These are phyloP conservation scores for Bonia amplexicaulis DNA, from an alignment of 176 grass and related monocot species.

Conservation along the genomic window DNA sequence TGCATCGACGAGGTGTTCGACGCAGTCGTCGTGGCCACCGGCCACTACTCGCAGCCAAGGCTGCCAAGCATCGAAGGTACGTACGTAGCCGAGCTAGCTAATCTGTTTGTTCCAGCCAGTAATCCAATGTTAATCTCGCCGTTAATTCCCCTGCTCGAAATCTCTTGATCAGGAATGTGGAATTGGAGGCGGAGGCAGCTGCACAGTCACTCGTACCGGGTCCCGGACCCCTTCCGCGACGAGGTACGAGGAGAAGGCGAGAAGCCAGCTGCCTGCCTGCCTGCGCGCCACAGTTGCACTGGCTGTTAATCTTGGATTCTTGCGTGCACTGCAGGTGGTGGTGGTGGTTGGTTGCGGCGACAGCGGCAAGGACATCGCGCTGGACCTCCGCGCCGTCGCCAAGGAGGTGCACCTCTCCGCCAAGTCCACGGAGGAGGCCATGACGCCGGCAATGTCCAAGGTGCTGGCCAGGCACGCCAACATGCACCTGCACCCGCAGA, in stretches of 20 bases:
- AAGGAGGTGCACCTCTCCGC: conserved; percentile 23
- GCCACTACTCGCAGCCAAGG: conserved; percentile 25
- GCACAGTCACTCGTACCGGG: conserved; percentile 31
- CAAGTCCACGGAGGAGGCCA: neutral
- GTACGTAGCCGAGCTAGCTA: neutral
- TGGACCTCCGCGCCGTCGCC: conserved; percentile 21
- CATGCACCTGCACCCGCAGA: neutral
- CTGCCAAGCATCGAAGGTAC: conserved; percentile 21
- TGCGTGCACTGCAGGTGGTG: neutral
- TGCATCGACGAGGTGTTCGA: conserved; percentile 20
- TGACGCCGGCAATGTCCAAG: neutral
- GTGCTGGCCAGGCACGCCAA: conserved; percentile 1
- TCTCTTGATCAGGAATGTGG: neutral
- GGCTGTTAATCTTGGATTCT: neutral
- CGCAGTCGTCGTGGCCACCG: conserved; percentile 32
- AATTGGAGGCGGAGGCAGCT: conserved; percentile 22
- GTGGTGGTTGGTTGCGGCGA: conserved; percentile 18
- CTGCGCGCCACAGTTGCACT: too few relatives aligned
- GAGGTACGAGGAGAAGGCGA: neutral
- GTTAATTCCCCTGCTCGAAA: neutral
- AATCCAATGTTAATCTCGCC: neutral
- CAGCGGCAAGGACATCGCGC: conserved; percentile 29
- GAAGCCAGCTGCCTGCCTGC: too few relatives aligned
- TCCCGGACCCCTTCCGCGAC: conserved; percentile 12
- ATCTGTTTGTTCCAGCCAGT: neutral